These are phyloP conservation scores for Sordariomycetes sp. DNA, from an alignment of 2,329 filamentous ascomycete species.

Conservation along the genomic window DNA sequence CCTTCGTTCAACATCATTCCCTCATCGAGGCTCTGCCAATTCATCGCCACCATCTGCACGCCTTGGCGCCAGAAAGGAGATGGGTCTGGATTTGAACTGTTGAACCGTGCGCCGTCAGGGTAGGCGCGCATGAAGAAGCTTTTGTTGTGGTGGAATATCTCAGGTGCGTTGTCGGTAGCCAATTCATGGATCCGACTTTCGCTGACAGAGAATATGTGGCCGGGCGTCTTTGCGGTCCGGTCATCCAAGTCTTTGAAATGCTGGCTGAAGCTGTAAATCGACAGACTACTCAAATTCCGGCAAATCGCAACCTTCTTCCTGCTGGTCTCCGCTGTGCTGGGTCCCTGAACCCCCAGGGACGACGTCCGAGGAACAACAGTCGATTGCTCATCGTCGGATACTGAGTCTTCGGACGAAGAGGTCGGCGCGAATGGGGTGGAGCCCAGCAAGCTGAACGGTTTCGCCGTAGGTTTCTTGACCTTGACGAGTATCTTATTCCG, in stretches of 20 bases:
- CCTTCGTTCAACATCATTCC: slow-evolving; percentile 95
- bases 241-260: slow-evolving; percentile 66
- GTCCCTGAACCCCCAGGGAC: background rate
- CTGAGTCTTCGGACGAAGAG: background rate
- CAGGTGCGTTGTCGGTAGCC: slow-evolving; percentile 51
- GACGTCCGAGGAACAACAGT: background rate
- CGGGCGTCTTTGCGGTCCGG: slow-evolving; percentile 45
- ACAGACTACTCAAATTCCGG: slow-evolving; percentile 60
- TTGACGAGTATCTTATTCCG: slow-evolving; percentile 75
- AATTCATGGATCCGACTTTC: slow-evolving; percentile 62
- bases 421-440: background rate
- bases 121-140: slow-evolving; percentile 86
- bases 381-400: slow-evolving; percentile 1
- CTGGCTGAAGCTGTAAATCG: slow-evolving; percentile 79
- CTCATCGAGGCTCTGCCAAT: slow-evolving; percentile 92
- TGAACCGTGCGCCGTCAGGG: slow-evolving; percentile 65
- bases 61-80: slow-evolving; percentile 85
- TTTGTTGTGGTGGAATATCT: slow-evolving; percentile 81
- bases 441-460: slow-evolving; percentile 14
- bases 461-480: slow-evolving; percentile 49
- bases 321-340: slow-evolving; percentile 20
- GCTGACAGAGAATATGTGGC: slow-evolving; percentile 78
- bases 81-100: slow-evolving; percentile 91
- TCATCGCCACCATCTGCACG: slow-evolving; percentile 95
- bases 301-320: slow-evolving; percentile 55